Percentiles rank a stretch among this genome's conserved stretches.
Conservation (phyloP, 257 asterid genomes). For the Solanum sitiens region DNA sequence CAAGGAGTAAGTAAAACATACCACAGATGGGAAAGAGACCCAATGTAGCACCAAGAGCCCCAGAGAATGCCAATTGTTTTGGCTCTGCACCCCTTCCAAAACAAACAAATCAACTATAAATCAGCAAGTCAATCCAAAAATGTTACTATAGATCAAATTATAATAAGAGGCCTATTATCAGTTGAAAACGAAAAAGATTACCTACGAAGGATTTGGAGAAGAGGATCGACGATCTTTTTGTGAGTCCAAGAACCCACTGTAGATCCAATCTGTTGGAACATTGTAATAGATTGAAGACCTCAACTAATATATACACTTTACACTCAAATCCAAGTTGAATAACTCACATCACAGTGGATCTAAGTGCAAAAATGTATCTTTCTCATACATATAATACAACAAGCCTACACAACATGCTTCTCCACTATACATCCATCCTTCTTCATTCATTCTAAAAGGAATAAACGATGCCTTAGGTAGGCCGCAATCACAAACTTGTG, state of each 20-base stretch:
- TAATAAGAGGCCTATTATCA: not conserved
- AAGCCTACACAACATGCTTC: not conserved
- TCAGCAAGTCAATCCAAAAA: not conserved
- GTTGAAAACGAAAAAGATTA: not conserved
- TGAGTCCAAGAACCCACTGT: conserved; percentile 47
- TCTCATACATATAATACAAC: not conserved
- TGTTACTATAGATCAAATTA: too few species aligned
- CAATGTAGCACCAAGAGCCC: conserved; percentile 70
- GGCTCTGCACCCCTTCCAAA: conserved; percentile 82
- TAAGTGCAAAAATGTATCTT: not conserved
- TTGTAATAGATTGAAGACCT: not conserved
- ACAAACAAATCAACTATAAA: not conserved
- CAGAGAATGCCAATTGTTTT: conserved; percentile 80
- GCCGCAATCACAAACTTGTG: not conserved
- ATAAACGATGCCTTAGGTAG: not conserved
- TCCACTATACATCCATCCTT: not conserved
- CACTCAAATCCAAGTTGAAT: not conserved
- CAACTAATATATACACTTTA: not conserved
- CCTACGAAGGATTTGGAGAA: conserved; percentile 75
- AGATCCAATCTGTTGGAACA: conserved; percentile 28
- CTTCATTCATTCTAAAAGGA: not conserved
- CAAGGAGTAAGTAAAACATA: conserved; percentile 5
- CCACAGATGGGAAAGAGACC: conserved; percentile 91
- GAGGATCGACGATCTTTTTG: conserved; percentile 60
- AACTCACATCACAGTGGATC: not conserved